These are phyloP conservation scores for Penicillium sp. DNA, from an alignment of 2,329 filamentous ascomycete species.

Conservation along the genomic window DNA sequence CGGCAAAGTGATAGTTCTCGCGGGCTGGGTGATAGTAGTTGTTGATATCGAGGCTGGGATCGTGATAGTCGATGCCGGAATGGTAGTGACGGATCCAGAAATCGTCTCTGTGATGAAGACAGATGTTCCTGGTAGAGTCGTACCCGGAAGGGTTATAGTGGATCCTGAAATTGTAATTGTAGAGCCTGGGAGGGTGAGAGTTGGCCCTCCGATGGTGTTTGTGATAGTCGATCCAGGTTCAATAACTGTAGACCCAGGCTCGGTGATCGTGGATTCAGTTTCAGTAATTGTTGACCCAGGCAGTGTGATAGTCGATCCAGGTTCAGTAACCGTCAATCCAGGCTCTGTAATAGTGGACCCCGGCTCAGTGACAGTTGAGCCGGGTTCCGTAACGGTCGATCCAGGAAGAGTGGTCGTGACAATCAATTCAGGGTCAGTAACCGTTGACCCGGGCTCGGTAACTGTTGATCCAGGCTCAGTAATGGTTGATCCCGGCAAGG, in stretches of 20 bases:
- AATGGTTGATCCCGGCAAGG: not conserved
- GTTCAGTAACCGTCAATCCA: not conserved
- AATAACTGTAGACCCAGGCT: no score
- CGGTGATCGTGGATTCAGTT: no score
- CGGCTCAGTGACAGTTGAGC: slow-evolving; percentile 7
- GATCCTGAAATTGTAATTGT: not conserved
- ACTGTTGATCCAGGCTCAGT: not conserved
- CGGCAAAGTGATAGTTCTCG: slow-evolving; percentile 3
- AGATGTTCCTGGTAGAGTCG: not conserved
- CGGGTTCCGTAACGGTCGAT: not conserved
- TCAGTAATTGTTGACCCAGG: no score
- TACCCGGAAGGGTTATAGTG: not conserved
- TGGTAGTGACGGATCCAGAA: not conserved
- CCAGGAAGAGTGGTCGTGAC: not conserved
- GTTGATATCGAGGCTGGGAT: slow-evolving; percentile 6
- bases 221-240: not conserved
- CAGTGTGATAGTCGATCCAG: no score
- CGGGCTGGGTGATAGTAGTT: slow-evolving; percentile 1
- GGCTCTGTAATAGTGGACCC: not conserved
- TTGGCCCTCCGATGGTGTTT: not conserved
- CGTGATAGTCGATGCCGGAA: slow-evolving; percentile 10
- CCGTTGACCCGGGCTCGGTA: not conserved
- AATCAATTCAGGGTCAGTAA: not conserved
- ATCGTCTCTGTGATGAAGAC: not conserved
- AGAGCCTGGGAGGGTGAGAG: not conserved